phyloP scores from a whole-genome alignment of 768 basidiomycete genomes.

The Exsudoporus frostii region DNA sequence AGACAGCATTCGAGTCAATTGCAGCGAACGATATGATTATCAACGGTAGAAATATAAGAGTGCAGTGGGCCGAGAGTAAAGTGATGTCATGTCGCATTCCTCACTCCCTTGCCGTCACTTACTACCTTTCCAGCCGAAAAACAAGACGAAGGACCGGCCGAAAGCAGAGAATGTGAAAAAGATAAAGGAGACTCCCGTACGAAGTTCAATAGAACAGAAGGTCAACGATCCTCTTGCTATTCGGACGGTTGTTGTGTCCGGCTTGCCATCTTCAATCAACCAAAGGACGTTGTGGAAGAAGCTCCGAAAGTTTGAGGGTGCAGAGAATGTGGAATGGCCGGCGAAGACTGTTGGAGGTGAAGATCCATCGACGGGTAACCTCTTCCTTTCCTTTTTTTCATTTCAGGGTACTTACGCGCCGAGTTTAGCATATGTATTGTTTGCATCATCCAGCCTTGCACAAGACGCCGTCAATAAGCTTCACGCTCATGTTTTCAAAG shows the following conservation, averaged over 20 bases:
- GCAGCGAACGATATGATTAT: slow-evolving; percentile 61
- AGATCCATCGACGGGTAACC: slow-evolving; percentile 49
- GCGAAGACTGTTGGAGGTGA: slow-evolving; percentile 43
- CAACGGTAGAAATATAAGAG: slow-evolving; percentile 65
- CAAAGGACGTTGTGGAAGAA: slow-evolving; percentile 81
- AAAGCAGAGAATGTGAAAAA: slow-evolving; percentile 31
- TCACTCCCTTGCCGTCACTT: not conserved
- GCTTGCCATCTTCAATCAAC: slow-evolving; percentile 61
- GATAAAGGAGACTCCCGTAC: slow-evolving; percentile 39
- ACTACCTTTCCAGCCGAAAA: slow-evolving; percentile 39
- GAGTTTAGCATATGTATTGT: slow-evolving; percentile 66
- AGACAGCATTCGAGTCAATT: slow-evolving; percentile 64
- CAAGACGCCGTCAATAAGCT: slow-evolving; percentile 72
- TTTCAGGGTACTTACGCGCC: not conserved
- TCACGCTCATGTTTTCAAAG: slow-evolving; percentile 93
- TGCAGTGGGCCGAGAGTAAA: slow-evolving; percentile 80
- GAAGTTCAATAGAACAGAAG: slow-evolving; percentile 31
- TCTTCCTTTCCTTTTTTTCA: not conserved
- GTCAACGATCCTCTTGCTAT: slow-evolving; percentile 77
- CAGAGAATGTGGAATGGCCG: slow-evolving; percentile 74
- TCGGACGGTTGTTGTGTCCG: slow-evolving; percentile 74
- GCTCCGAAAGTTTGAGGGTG: slow-evolving; percentile 73
- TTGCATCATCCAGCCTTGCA: slow-evolving; percentile 64
- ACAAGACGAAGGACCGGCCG: slow-evolving; percentile 32
- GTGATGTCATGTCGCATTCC: slow-evolving; percentile 36